Evolutionary conservation across 2,329 filamentous ascomycete species (phyloP).

Genomic region (Fusarium sp.): DNA sequence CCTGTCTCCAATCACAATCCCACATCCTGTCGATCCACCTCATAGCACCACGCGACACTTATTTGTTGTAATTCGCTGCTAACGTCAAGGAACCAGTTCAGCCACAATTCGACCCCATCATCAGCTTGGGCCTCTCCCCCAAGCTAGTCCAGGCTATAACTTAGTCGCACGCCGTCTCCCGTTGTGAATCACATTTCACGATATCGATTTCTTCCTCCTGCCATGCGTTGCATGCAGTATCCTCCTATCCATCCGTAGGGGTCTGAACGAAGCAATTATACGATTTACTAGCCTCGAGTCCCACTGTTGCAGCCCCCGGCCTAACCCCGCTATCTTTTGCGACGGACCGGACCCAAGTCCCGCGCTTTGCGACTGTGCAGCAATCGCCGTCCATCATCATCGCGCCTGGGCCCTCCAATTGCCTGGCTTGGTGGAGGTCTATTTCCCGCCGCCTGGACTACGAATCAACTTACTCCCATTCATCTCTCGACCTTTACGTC

Average conservation of each 20-base stretch:
- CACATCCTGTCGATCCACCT: conserved; percentile 46
- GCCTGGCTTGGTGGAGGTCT: conserved; percentile 19
- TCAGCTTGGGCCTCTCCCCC: conserved; percentile 28
- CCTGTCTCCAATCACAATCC: conserved; percentile 40
- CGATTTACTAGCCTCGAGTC: conserved; percentile 36
- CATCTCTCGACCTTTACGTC: conserved; percentile 2
- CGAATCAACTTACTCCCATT: background rate
- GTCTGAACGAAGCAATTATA: conserved; percentile 39
- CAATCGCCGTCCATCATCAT: conserved; percentile 23
- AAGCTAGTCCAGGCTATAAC: background rate
- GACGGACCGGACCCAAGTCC: conserved; percentile 22
- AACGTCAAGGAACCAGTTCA: conserved; percentile 40
- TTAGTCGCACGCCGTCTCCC: conserved; percentile 11
- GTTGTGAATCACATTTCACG: conserved; percentile 14
- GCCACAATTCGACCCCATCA: conserved; percentile 16
- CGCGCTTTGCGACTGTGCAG: conserved; percentile 29
- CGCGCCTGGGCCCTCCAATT: conserved; percentile 26
- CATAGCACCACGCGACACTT: conserved; percentile 41
- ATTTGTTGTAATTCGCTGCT: conserved; percentile 31
- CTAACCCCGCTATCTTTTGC: conserved; percentile 40
- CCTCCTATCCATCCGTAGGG: conserved; percentile 36
- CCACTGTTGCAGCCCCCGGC: conserved; percentile 36
- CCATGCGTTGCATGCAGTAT: conserved; percentile 38
- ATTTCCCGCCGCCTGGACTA: conserved; percentile 4
- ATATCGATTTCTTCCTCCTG: conserved; percentile 23